Percentiles rank a stretch among this genome's conserved stretches.
Conservation (phyloP, 495 filamentous ascomycete species). For the Geoglossum glabrum region DNA sequence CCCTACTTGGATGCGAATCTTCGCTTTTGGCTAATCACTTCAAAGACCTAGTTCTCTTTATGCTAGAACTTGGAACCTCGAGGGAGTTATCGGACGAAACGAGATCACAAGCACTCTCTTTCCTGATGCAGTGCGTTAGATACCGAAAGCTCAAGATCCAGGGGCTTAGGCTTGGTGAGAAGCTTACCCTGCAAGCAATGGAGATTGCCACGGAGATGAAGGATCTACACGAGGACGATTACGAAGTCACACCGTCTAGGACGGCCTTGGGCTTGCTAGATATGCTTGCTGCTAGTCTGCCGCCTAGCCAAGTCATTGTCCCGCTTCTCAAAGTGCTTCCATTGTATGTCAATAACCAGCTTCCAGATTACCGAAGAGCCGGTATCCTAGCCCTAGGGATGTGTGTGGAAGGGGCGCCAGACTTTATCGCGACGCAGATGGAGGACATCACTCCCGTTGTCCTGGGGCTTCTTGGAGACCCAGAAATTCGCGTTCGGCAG, state of each 20-base stretch:
- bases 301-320: slow-evolving; percentile 86
- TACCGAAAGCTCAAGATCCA: slow-evolving; percentile 95
- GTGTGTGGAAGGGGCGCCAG: slow-evolving; percentile 89
- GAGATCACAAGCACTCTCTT: slow-evolving; percentile 73
- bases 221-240: slow-evolving; percentile 47
- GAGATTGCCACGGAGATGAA: slow-evolving; percentile 75
- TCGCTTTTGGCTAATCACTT: slow-evolving; percentile 71
- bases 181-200: slow-evolving; percentile 68
- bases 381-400: slow-evolving; percentile 83
- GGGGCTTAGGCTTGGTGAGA: slow-evolving; percentile 57
- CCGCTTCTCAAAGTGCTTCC: slow-evolving; percentile 72
- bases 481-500: slow-evolving; percentile 61
- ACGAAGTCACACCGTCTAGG: slow-evolving; percentile 74
- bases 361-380: slow-evolving; percentile 67
- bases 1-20: slow-evolving; percentile 72
- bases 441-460: slow-evolving; percentile 69
- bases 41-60: slow-evolving; percentile 78
- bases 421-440: slow-evolving; percentile 84
- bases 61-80: slow-evolving; percentile 68
- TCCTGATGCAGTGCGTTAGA: slow-evolving; percentile 77
- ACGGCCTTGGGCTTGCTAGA: slow-evolving; percentile 79
- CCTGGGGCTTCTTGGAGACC: slow-evolving; percentile 65
- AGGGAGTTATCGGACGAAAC: slow-evolving; percentile 61
- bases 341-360: slow-evolving; percentile 47
- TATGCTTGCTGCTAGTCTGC: slow-evolving; percentile 65